Evolutionary conservation across 192 early-diverging fungal species (phyloP), one percentile per base, ranked within the genome.

Genomic region (Coemansia sp.): DNA sequence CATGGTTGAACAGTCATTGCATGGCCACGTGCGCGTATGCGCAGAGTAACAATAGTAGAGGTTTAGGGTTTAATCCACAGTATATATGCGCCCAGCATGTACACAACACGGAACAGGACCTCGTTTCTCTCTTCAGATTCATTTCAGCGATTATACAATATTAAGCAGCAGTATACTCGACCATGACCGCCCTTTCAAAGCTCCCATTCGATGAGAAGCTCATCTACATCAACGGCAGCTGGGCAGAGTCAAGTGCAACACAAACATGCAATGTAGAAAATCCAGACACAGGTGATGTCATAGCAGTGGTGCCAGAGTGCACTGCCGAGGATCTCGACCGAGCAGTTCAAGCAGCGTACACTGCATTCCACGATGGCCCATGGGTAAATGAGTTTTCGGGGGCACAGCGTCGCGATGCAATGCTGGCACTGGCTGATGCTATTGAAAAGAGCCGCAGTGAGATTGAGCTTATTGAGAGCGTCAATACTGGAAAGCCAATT

Each of bases 401-500:
- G 7, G 78, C 73, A 24, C 69, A 81, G 72, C 81, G 85, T 7
- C 83, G 85, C 26, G 78, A 86, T 28, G 62, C 71, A 7, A 34
- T 86, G 56, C 65, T 83, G 21, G 66, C 58, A 0, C 65, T 84
- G 27, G 81, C 85, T 6, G 31, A 64, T 4, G 68, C 56, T 7
- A 72, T 83, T 6, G 82, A 83, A 55, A 44, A 64, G n/a, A 57
- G 71, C 60, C 67, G 65, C 28, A 26, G 62, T 1, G 69, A 73
- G 14, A 58, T 86, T 23, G 82, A 78, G 48, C 34, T 67, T 3
- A 58, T 84, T 32, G 85, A 86, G 52, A 81, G 67, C 51, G 30
- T 83, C 50, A 81, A 83, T 55, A 82, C 82, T 0, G 85, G 85
- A 2, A 86, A 86, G 61, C 83, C 85, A 0, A 73, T 82, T 31